Conservation (phyloP, 768 basidiomycete species). For the Suillus luteus region DNA sequence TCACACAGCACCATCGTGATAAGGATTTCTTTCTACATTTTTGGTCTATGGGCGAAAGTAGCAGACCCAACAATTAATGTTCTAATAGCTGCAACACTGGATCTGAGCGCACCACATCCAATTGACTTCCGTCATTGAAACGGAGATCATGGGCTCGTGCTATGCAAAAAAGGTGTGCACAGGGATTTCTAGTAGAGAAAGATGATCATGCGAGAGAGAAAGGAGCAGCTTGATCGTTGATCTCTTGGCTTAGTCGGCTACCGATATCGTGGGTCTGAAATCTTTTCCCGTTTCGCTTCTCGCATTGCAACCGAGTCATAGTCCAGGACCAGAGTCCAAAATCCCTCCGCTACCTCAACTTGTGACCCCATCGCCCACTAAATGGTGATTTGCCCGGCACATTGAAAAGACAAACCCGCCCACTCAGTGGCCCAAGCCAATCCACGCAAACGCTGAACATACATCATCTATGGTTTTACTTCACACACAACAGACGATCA, state of each 20-base stretch:
- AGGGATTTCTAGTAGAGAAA: no score
- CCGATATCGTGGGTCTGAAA: not conserved
- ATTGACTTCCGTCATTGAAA: not conserved
- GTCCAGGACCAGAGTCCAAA: no score
- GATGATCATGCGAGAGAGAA: not conserved
- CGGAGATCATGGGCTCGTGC: not conserved
- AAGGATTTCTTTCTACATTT: no score
- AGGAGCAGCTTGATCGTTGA: not conserved
- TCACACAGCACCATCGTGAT: not conserved
- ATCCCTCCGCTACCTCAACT: not conserved
- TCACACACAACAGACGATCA: constrained; percentile 13
- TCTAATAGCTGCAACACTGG: not conserved
- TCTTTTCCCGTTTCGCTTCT: not conserved
- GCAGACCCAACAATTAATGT: not conserved
- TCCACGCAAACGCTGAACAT: not conserved
- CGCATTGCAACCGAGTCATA: not conserved
- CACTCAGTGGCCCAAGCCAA: not conserved
- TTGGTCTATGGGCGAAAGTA: not conserved
- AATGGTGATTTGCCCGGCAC: not conserved
- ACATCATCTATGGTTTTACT: constrained; percentile 13
- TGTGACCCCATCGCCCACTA: not conserved
- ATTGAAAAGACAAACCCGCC: not conserved
- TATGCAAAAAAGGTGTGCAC: no score
- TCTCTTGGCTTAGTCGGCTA: not conserved
- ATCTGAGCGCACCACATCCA: not conserved